Percentiles rank a stretch among this genome's conserved stretches.
These are phyloP conservation scores for Podospora tetraspora DNA, from an alignment of 495 filamentous ascomycete species.

Conservation along the genomic window DNA sequence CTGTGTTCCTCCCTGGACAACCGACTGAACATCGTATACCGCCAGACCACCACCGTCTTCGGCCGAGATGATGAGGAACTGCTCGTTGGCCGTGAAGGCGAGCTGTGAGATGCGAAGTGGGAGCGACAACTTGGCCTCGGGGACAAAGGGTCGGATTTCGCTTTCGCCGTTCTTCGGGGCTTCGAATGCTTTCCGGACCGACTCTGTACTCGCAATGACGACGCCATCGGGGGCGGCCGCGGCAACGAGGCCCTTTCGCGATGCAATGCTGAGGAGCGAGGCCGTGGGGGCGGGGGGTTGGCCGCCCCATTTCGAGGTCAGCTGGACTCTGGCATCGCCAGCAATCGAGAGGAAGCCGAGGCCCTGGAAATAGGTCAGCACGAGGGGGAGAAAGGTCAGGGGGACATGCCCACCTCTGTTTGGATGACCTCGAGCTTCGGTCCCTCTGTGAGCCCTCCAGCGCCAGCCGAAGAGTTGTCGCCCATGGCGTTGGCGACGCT, in stretches of 20 bases:
- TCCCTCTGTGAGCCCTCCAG: slow-evolving; percentile 43
- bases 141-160: slow-evolving; percentile 65
- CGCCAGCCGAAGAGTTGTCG: slow-evolving; percentile 29
- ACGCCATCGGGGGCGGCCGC: slow-evolving; percentile 80
- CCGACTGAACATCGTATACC: slow-evolving; percentile 65
- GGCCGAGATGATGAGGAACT: slow-evolving; percentile 74
- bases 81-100: slow-evolving; percentile 80
- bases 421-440: slow-evolving; percentile 54
- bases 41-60: slow-evolving; percentile 78
- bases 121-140: slow-evolving; percentile 66
- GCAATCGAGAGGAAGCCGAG: slow-evolving; percentile 76
- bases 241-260: slow-evolving; percentile 73
- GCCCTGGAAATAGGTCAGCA: slow-evolving; percentile 45
- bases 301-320: slow-evolving; percentile 71
- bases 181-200: slow-evolving; percentile 70
- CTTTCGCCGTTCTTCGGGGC: slow-evolving; percentile 51
- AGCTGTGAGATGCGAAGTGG: slow-evolving; percentile 79
- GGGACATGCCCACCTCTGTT: slow-evolving; percentile 37
- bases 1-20: slow-evolving; percentile 62
- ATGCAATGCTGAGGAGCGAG: slow-evolving; percentile 81
- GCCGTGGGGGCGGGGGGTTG: slow-evolving; percentile 70
- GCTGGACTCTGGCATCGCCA: slow-evolving; percentile 74
- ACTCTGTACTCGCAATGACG: slow-evolving; percentile 68
- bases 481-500: slow-evolving; percentile 27
- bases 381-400: neutral